Base-by-base conservation (phyloP, 441 rosid species). In the Bocquillonia castaneifolia region DNA sequence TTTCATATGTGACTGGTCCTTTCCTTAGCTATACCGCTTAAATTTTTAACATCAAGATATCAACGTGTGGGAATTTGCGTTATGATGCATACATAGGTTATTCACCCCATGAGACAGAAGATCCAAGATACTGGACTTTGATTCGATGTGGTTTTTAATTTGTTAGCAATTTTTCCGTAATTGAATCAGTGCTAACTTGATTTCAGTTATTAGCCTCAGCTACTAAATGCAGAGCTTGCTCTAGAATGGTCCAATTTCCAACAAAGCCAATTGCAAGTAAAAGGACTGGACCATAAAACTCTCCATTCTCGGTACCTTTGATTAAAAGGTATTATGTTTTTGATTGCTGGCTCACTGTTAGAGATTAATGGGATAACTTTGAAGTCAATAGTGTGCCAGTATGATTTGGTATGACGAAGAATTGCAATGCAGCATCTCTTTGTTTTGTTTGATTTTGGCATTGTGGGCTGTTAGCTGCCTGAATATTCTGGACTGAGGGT, bases 191-290 rank as follows among this genome's bases (percentile, higher is more conserved):
- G n/a, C n/a, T 6, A 36, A 14, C 4, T 61, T 26, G 50, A 15
- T 8, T 26, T 17, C 7, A 44, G 22, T 61, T 42, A 17, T 28
- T 44, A 18, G 52, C 52, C 53, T 44, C 10, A 31, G 7, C 53
- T n/a, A n/a, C 18, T 20, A 45, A 12, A 9, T 18, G 22, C 20
- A 22, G 47, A 26, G 54, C 18, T 17, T 8, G 45, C 25, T 25
- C 32, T 62, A 34, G 54, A 47, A 62, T 62, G 36, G 22, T 28
- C 66, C 64, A 44, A 3, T 45, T 25, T 2, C 66, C 66, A 44
- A 26, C 36, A 23, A 61, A 26, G 3, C 40, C 40, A 63, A 10
- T 13, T n/a, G 10, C 20, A 25, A 29, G 4, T 42, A 31, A 47
- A 29, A 28, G 57, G 12, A 15, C 34, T 14, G 42, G 7, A 59